Conservation (phyloP, 768 basidiomycete genomes). For the Asterophora lycoperdoides region DNA sequence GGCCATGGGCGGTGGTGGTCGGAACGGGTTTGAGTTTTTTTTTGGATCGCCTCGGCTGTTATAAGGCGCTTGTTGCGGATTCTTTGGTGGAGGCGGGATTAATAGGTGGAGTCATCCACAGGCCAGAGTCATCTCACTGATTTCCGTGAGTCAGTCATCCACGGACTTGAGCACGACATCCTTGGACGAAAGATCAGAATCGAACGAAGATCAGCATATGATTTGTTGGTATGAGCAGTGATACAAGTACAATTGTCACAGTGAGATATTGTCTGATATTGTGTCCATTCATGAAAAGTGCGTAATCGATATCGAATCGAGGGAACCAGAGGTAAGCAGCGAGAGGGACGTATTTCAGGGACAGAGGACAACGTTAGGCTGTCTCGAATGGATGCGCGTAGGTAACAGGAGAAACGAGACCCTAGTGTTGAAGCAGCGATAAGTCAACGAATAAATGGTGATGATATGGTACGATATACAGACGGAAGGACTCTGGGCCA, state of each 20-base stretch:
- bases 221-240: too few species aligned
- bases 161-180: constrained; percentile 12
- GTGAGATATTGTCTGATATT: too few species aligned
- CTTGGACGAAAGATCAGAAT: too few species aligned
- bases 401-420: too few species aligned
- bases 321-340: neutral
- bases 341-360: too few species aligned
- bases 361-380: constrained; percentile 4
- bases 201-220: too few species aligned
- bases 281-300: neutral
- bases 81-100: constrained; percentile 8
- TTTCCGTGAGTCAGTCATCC: constrained; percentile 3
- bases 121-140: neutral
- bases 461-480: constrained; percentile 18
- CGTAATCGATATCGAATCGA: constrained; percentile 9
- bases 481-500: too few species aligned
- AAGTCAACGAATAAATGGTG: constrained; percentile 28
- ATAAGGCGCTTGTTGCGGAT: neutral
- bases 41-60: neutral
- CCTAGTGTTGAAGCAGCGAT: too few species aligned
- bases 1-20: constrained; percentile 28
- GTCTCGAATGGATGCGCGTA: neutral
- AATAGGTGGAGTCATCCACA: constrained; percentile 10
- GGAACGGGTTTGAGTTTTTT: neutral
- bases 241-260: neutral